A percentile compares a stretch with the other conserved stretches of the same genome.
Evolutionary conservation across 257 asterid genomes (phyloP).

Genomic region (Rhazya stricta): DNA sequence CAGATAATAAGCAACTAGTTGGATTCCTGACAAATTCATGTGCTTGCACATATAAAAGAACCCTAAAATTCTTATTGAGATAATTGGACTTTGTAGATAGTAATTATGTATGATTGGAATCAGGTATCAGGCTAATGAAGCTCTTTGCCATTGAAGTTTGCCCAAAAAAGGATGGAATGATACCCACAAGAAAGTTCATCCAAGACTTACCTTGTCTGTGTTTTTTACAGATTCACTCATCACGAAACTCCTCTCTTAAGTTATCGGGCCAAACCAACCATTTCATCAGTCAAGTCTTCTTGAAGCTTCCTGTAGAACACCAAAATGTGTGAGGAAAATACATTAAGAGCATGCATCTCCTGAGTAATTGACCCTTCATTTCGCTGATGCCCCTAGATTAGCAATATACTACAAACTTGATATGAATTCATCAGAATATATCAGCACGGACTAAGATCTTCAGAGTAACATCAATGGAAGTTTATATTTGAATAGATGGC

Average conservation of each 20-base stretch:
- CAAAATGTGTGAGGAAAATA: neutral
- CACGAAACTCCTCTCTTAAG: conserved; percentile 80
- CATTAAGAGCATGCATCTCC: neutral
- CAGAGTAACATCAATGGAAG: too few species aligned
- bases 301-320: conserved; percentile 66
- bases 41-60: neutral
- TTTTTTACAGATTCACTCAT: conserved; percentile 76
- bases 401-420: neutral
- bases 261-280: conserved; percentile 83
- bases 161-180: neutral
- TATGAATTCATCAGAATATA: neutral
- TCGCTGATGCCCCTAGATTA: neutral
- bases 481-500: too few species aligned
- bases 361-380: neutral
- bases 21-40: neutral
- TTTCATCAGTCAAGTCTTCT: conserved; percentile 87
- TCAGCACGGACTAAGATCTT: neutral
- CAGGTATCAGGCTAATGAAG: neutral
- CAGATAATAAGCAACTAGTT: neutral
- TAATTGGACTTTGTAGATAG: neutral
- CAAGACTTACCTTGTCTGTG: conserved; percentile 69
- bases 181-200: neutral
- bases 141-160: neutral
- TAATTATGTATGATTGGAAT: neutral
- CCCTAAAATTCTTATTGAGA: neutral